Evolutionary conservation across 768 basidiomycete genomes (phyloP).

Genomic region (Mycena maculata): DNA sequence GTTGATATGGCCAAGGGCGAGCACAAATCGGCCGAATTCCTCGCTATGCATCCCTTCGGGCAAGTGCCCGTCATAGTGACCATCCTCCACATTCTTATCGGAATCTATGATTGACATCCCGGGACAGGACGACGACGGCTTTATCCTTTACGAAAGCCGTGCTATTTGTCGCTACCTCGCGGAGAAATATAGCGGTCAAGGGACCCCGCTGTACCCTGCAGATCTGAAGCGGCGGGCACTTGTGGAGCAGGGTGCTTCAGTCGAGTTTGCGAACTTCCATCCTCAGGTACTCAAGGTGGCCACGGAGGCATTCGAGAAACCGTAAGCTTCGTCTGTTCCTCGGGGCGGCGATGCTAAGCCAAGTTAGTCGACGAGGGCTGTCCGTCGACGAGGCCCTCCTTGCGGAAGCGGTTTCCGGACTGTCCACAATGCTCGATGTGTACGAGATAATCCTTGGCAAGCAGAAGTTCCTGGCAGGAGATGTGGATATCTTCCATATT

Average conservation of each 20-base stretch:
- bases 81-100: too few species aligned
- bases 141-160: slow-evolving; percentile 61
- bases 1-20: too few species aligned
- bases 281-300: slow-evolving; percentile 49
- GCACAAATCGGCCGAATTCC: too few species aligned
- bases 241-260: slow-evolving; percentile 50
- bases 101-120: too few species aligned
- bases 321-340: slow-evolving; percentile 37
- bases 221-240: slow-evolving; percentile 38
- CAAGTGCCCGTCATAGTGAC: too few species aligned
- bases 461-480: slow-evolving; percentile 54
- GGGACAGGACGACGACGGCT: too few species aligned
- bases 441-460: slow-evolving; percentile 59
- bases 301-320: slow-evolving; percentile 56
- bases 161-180: slow-evolving; percentile 61
- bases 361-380: slow-evolving; percentile 27
- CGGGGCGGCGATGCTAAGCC: neutral
- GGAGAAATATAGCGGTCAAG: slow-evolving; percentile 53
- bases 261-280: slow-evolving; percentile 59
- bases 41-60: too few species aligned
- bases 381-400: slow-evolving; percentile 46
- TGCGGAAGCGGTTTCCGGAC: slow-evolving; percentile 30
- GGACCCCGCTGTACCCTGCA: slow-evolving; percentile 52
- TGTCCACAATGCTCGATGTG: slow-evolving; percentile 49
- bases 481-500: slow-evolving; percentile 44